These are phyloP conservation scores for Phytophthora pini DNA, from an alignment of 352 stramenopile species.

Conservation along the genomic window DNA sequence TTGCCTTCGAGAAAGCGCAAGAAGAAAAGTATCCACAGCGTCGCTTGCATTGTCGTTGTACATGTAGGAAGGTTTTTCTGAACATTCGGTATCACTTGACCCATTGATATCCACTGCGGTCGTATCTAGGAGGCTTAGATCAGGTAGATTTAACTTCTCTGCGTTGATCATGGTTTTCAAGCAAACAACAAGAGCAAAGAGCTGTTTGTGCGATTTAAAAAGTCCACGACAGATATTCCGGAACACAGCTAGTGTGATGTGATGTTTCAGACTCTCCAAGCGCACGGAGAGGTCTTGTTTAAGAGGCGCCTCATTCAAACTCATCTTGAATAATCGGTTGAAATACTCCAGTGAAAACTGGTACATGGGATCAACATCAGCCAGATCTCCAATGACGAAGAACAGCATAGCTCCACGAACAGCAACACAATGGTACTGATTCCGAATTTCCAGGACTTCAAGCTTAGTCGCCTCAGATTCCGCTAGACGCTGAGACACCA, in stretches of 20 bases:
- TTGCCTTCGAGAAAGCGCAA: conserved; percentile 32
- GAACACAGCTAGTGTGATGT: conserved; percentile 66
- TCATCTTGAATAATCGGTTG: conserved; percentile 64
- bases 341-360: conserved; percentile 86
- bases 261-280: conserved; percentile 46
- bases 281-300: conserved; percentile 37
- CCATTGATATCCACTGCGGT: conserved; percentile 12
- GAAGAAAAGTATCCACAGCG: conserved; percentile 28
- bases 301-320: conserved; percentile 47
- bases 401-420: conserved; percentile 72
- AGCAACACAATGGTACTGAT: conserved; percentile 66
- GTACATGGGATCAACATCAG: conserved; percentile 76
- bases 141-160: conserved; percentile 38
- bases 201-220: conserved; percentile 68
- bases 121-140: conserved; percentile 49
- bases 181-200: conserved; percentile 71
- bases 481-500: conserved; percentile 58
- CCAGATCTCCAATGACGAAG: conserved; percentile 70
- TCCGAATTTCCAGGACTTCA: conserved; percentile 66
- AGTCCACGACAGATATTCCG: conserved; percentile 76
- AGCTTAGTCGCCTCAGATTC: conserved; percentile 70
- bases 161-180: conserved; percentile 61
- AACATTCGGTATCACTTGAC: background rate
- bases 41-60: conserved; percentile 13
- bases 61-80: background rate